These are phyloP conservation scores for Aspergillus clavatus DNA, from an alignment of 2,329 filamentous ascomycete species.

Conservation along the genomic window DNA sequence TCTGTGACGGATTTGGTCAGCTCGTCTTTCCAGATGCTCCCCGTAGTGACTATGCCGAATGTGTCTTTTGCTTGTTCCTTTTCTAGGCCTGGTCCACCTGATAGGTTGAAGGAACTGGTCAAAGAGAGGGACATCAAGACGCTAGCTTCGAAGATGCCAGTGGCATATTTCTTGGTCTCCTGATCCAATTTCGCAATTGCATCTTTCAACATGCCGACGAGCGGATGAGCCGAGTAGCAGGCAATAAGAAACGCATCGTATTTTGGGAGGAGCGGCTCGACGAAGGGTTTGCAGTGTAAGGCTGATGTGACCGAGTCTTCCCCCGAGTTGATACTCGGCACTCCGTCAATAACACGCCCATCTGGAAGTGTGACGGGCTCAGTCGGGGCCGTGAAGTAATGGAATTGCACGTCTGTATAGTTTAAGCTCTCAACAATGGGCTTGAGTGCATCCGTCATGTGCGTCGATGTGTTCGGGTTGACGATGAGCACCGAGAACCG, in stretches of 20 bases:
- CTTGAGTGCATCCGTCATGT: slow-evolving; percentile 41
- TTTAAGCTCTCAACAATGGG: slow-evolving; percentile 37
- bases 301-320: slow-evolving; percentile 62
- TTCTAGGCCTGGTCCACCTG: slow-evolving; percentile 18
- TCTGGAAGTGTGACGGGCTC: slow-evolving; percentile 27
- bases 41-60: slow-evolving; percentile 89
- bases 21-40: slow-evolving; percentile 74
- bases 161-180: slow-evolving; percentile 51
- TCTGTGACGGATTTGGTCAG: slow-evolving; percentile 60
- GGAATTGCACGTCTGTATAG: slow-evolving; percentile 33
- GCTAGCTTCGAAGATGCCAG: slow-evolving; percentile 85
- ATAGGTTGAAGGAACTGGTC: slow-evolving; percentile 40
- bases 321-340: slow-evolving; percentile 73
- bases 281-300: slow-evolving; percentile 54
- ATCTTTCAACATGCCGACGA: slow-evolving; percentile 60
- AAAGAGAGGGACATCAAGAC: slow-evolving; percentile 60
- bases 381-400: slow-evolving; percentile 37
- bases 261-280: slow-evolving; percentile 39
- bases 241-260: slow-evolving; percentile 78
- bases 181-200: slow-evolving; percentile 31
- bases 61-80: slow-evolving; percentile 38
- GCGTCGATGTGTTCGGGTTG: slow-evolving; percentile 43
- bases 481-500: slow-evolving; percentile 37
- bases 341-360: slow-evolving; percentile 43
- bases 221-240: slow-evolving; percentile 80